These are phyloP conservation scores for Saccharomyces hybrid DNA, from an alignment of 1,139 yeast species.

Conservation along the genomic window DNA sequence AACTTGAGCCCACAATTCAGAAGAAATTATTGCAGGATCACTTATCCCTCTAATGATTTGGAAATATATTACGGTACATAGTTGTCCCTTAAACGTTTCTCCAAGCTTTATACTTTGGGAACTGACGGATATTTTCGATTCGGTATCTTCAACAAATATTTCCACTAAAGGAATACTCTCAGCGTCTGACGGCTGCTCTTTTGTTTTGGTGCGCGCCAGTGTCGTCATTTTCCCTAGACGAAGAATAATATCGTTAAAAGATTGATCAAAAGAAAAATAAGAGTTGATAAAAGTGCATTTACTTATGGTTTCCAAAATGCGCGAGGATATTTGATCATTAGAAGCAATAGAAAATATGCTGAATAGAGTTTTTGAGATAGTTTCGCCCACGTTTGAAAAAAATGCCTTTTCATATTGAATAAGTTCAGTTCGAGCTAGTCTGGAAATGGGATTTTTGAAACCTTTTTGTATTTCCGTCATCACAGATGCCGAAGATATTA, in stretches of 20 bases:
- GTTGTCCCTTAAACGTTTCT: constrained; percentile 82
- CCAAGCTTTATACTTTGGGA: constrained; percentile 81
- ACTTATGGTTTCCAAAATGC: constrained; percentile 78
- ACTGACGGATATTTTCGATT: constrained; percentile 62
- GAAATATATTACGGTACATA: constrained; percentile 79
- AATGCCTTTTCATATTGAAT: constrained; percentile 58
- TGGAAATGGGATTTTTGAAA: constrained; percentile 12
- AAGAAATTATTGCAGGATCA: constrained; percentile 21
- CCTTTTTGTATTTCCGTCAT: constrained; percentile 23
- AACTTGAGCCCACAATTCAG: constrained; percentile 51
- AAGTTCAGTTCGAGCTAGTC: constrained; percentile 18
- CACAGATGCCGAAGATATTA: constrained; percentile 45
- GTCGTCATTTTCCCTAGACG: constrained; percentile 57
- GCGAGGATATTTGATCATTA: constrained; percentile 78
- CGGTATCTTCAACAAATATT: constrained; percentile 40
- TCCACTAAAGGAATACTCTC: constrained; percentile 33
- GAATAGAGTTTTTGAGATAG: constrained; percentile 58
- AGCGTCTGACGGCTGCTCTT: background rate
- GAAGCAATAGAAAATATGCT: constrained; percentile 76
- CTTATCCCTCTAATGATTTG: constrained; percentile 59
- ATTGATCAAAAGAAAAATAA: constrained; percentile 45
- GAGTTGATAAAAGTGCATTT: constrained; percentile 71
- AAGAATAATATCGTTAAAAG: constrained; percentile 57
- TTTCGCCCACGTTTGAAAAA: constrained; percentile 53
- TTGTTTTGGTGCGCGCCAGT: constrained; percentile 21